Evolutionary conservation across 306 rosid species (phyloP).

Genomic region (Luffa acutangula): DNA sequence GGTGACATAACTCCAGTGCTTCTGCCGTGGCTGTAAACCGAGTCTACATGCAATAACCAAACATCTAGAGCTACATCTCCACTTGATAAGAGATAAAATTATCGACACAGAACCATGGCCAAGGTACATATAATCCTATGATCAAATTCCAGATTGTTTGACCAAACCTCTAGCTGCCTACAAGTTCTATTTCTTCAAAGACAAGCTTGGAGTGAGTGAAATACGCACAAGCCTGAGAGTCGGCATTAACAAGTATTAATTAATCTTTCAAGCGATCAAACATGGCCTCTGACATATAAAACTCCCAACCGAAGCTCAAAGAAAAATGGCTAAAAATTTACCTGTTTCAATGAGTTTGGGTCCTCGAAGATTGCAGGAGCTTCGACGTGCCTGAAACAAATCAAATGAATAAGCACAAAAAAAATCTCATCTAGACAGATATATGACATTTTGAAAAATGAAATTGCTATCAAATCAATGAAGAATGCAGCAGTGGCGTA

Average conservation of each 20-base stretch:
- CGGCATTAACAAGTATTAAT: background rate
- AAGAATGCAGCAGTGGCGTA: constrained; percentile 16
- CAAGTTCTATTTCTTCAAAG: background rate
- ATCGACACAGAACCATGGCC: background rate
- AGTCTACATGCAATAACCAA: too few relatives aligned
- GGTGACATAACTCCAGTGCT: background rate
- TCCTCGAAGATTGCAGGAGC: constrained; percentile 80
- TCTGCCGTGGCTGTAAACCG: background rate
- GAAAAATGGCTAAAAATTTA: background rate
- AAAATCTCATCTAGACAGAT: background rate
- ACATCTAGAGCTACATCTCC: background rate
- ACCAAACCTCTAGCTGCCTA: background rate
- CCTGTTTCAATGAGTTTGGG: constrained; percentile 83
- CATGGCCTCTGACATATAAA: background rate
- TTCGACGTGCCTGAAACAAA: constrained; percentile 52
- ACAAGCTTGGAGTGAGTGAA: background rate
- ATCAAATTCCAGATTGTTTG: background rate
- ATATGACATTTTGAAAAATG: background rate
- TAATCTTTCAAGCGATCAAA: background rate
- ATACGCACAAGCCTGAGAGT: background rate
- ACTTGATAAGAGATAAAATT: background rate
- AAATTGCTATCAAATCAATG: background rate
- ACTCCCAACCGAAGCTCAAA: background rate
- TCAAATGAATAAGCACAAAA: background rate
- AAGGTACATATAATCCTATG: background rate